Base-by-base conservation (phyloP, 75 land plant genomes). In the Selaginella moellendorffii region DNA sequence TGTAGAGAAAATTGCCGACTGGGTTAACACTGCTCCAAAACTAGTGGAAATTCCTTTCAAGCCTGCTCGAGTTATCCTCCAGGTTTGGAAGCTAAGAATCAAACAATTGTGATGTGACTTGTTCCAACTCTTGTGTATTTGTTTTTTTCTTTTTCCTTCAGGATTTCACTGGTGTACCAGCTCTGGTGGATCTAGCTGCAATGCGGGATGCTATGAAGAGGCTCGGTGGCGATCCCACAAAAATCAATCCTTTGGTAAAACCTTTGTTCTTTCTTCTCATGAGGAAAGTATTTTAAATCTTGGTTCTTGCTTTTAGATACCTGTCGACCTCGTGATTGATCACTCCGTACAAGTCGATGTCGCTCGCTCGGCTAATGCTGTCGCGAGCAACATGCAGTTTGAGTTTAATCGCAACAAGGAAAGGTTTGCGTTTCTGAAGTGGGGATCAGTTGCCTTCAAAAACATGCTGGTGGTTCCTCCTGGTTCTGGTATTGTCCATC, bases 81-180 rank as follows among this genome's bases (percentile, higher is more conserved):
- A 21, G 19, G 59, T 56, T 2, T 24, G n/a, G 51, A 46, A 46
- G 14, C 10, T 46, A 18, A 18, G 10, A 18, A 46, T 10, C 18
- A 18, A 46, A 46, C 10, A 10, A 46, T 18, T 46, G 18, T 46
- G 10, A 10, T 10, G 51, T 10, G 51, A 46, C 51, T 46, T 46
- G n/a, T 46, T 46, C 18, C 18, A 18, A 10, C 18, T 46, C 51
- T 46, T 46, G 51, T 18, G 10, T 18, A 46, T 46, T 46, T 46
- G 10, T 46, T 18, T 46, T 46, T 18, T 46, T 46, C 23, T 8
- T 19, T 56, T 56, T 31, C 18, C 28, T 36, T 5, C 68, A 90
- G 96, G 96, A 90, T 74, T 90, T 90, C 54, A 90, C 96, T 54
- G 96, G 96, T 58, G 96, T 90, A 1, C 96, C 96, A 27, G 92